Evolutionary conservation across 495 filamentous ascomycete species (phyloP), one percentile per base, ranked within the genome.

Genomic region (Aspergillus conjunctus): DNA sequence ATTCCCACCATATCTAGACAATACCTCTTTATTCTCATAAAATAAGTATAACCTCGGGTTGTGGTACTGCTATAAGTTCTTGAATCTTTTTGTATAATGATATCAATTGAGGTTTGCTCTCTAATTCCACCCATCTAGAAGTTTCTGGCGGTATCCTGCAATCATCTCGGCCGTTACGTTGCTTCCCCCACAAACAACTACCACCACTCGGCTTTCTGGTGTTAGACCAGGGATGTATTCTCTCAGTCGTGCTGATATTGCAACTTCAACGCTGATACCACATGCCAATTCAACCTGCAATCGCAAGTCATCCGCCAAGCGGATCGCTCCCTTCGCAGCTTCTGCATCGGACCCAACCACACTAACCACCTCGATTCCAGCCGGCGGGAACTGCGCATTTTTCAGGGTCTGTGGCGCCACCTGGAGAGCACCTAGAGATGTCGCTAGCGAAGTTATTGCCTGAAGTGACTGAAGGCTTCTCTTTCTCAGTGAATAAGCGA

Each of bases 181-280:
- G 30, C 80, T 86, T 14, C 93, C 93, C 0, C 93, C 93, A 72
- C 93, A 97, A 51, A 96, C 83, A 57, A 96, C 79, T 55, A 97
- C 71, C 15, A 97, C 91, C 15, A 97, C 84, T 60, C 88, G 92
- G 63, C 79, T 87, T 21, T 81, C 75, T 33, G 73, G 71, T 61
- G 59, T 74, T 51, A 91, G 44, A 7, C 70, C 78, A 34, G 81
- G 72, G 1, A 88, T 81, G 10, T 89, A 58, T n/a, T 79, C 72
- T 67, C 76, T 81, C 66, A 87, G 73, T 67, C 88, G 67, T 31
- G 21, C 51, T 18, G 55, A 61, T 12, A 68, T 14, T 15, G 64
- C 82, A 46, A 80, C 73, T 39, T 88, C 85, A 7, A 90, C 64
- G 60, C 83, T 87, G 18, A 92, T 91, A 0, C 92, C 92, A 71